Conservation (phyloP, 208 protist genomes). For the Trypanosoma avium region DNA sequence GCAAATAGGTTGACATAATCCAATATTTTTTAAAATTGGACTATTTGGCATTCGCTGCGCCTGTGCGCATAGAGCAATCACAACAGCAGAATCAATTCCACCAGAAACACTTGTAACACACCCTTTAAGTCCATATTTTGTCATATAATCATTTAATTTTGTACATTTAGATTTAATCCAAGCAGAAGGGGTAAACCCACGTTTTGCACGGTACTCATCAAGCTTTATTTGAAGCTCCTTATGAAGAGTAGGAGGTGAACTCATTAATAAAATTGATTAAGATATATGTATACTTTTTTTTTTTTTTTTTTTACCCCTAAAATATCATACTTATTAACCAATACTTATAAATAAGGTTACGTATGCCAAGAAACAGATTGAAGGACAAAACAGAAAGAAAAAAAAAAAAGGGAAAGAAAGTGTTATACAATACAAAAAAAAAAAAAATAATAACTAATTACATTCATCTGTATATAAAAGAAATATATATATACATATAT, state of each 20-base stretch:
- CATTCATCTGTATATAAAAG: no score
- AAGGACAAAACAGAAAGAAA: slow-evolving; percentile 1
- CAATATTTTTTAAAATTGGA: slow-evolving; percentile 89
- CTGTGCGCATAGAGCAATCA: slow-evolving; percentile 83
- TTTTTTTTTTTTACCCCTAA: background rate
- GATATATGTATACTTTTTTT: background rate
- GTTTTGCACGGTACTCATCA: slow-evolving; percentile 55
- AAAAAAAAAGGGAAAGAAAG: slow-evolving; percentile 11
- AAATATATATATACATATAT: no score
- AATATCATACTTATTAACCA: slow-evolving; percentile 1
- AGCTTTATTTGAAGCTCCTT: slow-evolving; percentile 69
- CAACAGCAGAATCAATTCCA: slow-evolving; percentile 94
- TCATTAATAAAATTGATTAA: slow-evolving; percentile 32
- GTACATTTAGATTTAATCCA: slow-evolving; percentile 89
- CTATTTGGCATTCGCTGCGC: slow-evolving; percentile 56
- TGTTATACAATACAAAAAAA: slow-evolving; percentile 2
- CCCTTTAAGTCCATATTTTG: slow-evolving; percentile 73
- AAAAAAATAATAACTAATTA: no score
- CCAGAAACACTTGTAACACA: slow-evolving; percentile 92
- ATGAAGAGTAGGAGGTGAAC: slow-evolving; percentile 43
- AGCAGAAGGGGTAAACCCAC: slow-evolving; percentile 71
- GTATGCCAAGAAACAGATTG: slow-evolving; percentile 1
- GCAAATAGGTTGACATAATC: slow-evolving; percentile 94
- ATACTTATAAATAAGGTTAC: background rate
- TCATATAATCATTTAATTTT: slow-evolving; percentile 94